phyloP scores from a whole-genome alignment of 495 filamentous ascomycete genomes.

The Daldinia childiae region DNA sequence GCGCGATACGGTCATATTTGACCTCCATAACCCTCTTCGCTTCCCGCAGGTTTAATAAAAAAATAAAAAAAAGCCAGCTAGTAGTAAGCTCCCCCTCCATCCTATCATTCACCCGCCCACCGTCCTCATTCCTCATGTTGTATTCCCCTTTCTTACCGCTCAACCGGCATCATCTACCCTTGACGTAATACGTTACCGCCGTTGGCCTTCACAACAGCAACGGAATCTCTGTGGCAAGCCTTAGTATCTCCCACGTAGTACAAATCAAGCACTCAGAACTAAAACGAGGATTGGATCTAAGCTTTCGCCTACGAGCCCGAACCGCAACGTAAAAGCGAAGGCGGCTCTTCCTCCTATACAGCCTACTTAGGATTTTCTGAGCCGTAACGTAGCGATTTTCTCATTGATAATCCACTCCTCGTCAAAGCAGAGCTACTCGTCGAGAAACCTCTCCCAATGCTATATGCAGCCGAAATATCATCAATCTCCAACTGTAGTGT shows the following conservation, averaged over 20 bases:
- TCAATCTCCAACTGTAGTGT: slow-evolving; percentile 28
- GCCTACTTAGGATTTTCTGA: neutral
- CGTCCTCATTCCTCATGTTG: neutral
- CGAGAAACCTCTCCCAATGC: slow-evolving; percentile 11
- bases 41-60: neutral
- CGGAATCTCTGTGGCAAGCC: neutral
- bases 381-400: neutral
- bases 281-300: neutral
- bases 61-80: neutral
- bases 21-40: neutral
- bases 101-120: neutral
- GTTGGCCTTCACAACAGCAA: neutral
- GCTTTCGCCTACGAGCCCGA: neutral
- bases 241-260: neutral
- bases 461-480: slow-evolving; percentile 21
- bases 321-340: neutral
- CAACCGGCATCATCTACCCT: neutral
- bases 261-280: neutral
- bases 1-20: neutral
- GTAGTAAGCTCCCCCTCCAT: neutral
- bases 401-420: neutral
- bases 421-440: neutral
- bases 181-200: neutral
- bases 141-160: neutral
- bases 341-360: slow-evolving; percentile 1